phyloP scores from a whole-genome alignment of 306 rosid species.

The Trifolium dubium region DNA sequence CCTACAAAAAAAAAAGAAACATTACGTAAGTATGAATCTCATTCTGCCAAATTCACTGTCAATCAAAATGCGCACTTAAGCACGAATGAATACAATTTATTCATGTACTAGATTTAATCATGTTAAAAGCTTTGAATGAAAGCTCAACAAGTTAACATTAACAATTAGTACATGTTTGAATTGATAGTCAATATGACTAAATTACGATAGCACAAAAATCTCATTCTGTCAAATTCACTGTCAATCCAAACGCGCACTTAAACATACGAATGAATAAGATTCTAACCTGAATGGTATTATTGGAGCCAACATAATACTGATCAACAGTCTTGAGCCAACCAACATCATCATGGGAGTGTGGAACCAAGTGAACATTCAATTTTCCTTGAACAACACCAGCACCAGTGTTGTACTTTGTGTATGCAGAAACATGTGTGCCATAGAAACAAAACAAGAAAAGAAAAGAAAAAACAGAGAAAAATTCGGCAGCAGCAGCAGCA shows the following conservation, averaged over 20 bases:
- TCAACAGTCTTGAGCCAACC: slow-evolving; percentile 92
- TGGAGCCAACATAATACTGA: slow-evolving; percentile 89
- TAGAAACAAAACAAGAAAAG: slow-evolving; percentile 45
- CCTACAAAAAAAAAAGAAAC: slow-evolving; percentile 47
- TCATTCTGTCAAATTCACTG: background rate
- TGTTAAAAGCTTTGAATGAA: slow-evolving; percentile 12
- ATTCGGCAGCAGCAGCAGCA: background rate
- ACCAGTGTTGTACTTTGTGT: slow-evolving; percentile 61
- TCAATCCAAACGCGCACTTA: background rate
- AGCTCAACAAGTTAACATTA: background rate
- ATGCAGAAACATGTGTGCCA: slow-evolving; percentile 47
- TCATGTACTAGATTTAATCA: background rate
- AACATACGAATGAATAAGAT: too few relatives aligned
- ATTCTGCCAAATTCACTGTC: too few relatives aligned
- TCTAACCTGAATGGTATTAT: slow-evolving; percentile 74
- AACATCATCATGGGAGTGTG: slow-evolving; percentile 90
- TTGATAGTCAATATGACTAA: too few relatives aligned
- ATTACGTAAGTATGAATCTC: too few relatives aligned
- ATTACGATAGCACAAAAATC: too few relatives aligned
- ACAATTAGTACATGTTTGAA: background rate
- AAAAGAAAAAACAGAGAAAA: slow-evolving; percentile 15
- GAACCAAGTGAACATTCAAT: slow-evolving; percentile 82
- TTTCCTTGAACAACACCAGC: slow-evolving; percentile 63
- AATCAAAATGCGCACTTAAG: too few relatives aligned
- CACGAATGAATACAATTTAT: too few relatives aligned